Evolutionary conservation across 164 flowering plant species (phyloP).

Genomic region (Vitis rotundifolia): DNA sequence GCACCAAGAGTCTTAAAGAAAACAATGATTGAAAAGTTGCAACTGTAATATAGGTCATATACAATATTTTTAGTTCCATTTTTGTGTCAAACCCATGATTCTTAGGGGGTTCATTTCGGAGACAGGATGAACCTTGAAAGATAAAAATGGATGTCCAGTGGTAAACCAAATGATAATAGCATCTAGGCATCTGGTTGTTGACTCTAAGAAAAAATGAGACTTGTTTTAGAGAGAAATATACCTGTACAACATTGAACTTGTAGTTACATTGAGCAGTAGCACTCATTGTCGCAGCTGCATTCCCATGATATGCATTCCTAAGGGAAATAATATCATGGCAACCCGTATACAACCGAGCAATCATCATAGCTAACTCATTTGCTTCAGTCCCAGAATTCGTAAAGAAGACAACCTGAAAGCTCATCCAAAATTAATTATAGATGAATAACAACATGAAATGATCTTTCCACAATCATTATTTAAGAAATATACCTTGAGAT

Average conservation of each 20-base stretch:
- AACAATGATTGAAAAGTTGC: too few species aligned
- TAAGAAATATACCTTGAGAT: slow-evolving; percentile 63
- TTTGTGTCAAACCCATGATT: too few species aligned
- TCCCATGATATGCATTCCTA: slow-evolving; percentile 92
- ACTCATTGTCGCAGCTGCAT: slow-evolving; percentile 91
- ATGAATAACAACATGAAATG: too few species aligned
- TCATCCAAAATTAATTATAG: neutral
- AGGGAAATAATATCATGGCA: slow-evolving; percentile 77
- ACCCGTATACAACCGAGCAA: slow-evolving; percentile 83
- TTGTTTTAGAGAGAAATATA: slow-evolving; percentile 15
- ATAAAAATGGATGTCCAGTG: too few species aligned
- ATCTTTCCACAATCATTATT: too few species aligned
- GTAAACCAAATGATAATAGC: neutral
- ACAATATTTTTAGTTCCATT: too few species aligned
- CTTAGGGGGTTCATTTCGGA: too few species aligned
- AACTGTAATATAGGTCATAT: too few species aligned
- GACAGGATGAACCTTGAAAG: too few species aligned
- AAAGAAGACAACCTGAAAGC: slow-evolving; percentile 76
- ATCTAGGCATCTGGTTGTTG: too few species aligned
- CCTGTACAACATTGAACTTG: slow-evolving; percentile 90
- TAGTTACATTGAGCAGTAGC: slow-evolving; percentile 79
- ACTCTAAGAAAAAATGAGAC: neutral
- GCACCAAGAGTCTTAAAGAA: too few species aligned
- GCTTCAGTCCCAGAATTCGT: slow-evolving; percentile 99
- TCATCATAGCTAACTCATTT: slow-evolving; percentile 92